Conservation (phyloP, 2,329 filamentous ascomycete species). For the Fulvia fulva region DNA sequence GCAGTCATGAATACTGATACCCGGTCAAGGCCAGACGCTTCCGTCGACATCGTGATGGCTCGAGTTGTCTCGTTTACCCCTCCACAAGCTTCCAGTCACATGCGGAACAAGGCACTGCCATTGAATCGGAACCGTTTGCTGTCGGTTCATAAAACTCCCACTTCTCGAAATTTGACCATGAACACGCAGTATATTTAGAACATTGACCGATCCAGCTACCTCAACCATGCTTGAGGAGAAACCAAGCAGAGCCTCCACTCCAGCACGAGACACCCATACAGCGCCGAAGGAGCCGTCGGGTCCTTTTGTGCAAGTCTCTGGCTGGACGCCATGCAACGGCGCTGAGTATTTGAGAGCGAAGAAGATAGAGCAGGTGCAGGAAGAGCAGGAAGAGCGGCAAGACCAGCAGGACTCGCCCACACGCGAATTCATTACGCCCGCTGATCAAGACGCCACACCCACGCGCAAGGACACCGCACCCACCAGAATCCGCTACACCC, state of each 20-base stretch:
- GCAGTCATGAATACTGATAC: too few species aligned
- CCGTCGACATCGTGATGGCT: not conserved
- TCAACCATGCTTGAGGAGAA: not conserved
- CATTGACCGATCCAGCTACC: not conserved
- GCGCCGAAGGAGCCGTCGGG: not conserved
- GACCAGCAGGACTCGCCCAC: not conserved
- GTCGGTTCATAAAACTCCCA: not conserved
- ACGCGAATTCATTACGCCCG: too few species aligned
- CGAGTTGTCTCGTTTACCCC: not conserved
- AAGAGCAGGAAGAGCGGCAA: not conserved
- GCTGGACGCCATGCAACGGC: not conserved
- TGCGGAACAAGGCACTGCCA: not conserved
- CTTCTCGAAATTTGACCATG: not conserved
- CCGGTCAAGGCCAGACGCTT: too few species aligned
- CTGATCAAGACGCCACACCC: too few species aligned
- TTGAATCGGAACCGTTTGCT: not conserved
- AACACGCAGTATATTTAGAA: not conserved
- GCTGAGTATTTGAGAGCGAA: not conserved
- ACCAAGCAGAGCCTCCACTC: not conserved
- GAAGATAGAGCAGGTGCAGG: not conserved
- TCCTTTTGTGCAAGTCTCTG: not conserved
- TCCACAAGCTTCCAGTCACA: not conserved
- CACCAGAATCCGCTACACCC: not conserved
- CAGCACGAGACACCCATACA: not conserved
- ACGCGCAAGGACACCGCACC: not conserved